phyloP scores from a whole-genome alignment of 2,329 filamentous ascomycete genomes.

The Colletotrichum sp. region DNA sequence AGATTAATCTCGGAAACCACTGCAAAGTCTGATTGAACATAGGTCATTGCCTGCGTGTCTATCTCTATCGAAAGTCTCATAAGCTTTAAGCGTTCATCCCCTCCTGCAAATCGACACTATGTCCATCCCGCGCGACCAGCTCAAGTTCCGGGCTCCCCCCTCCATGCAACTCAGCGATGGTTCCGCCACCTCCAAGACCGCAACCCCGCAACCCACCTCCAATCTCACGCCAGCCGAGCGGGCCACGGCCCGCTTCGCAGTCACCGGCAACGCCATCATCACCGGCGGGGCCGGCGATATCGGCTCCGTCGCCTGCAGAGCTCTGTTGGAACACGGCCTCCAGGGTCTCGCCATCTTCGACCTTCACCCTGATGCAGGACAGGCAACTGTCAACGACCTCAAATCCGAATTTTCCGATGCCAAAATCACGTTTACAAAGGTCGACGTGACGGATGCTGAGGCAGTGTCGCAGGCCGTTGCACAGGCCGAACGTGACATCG shows the following conservation, averaged over 20 bases:
- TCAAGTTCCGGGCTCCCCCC: background rate
- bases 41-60: background rate
- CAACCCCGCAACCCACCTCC: background rate
- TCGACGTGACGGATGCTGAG: background rate
- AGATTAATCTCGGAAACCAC: background rate
- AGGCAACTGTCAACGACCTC: constrained; percentile 42
- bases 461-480: background rate
- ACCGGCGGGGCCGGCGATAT: constrained; percentile 36
- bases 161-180: constrained; percentile 16
- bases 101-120: background rate
- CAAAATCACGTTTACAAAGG: background rate
- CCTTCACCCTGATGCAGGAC: background rate
- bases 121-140: background rate
- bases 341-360: constrained; percentile 35
- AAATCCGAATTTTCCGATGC: background rate
- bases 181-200: constrained; percentile 6
- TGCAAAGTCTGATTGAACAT: background rate
- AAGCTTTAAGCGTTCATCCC: fast-evolving
- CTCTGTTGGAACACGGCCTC: constrained; percentile 35
- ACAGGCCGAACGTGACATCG: background rate
- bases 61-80: background rate
- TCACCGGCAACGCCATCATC: constrained; percentile 33
- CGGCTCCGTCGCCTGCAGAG: constrained; percentile 29
- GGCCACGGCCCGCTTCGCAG: constrained; percentile 26
- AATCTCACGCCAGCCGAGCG: background rate